Percentiles rank a stretch among this genome's conserved stretches.
phyloP scores from a whole-genome alignment of 2,329 filamentous ascomycete genomes.

The Penicillium sp. region DNA sequence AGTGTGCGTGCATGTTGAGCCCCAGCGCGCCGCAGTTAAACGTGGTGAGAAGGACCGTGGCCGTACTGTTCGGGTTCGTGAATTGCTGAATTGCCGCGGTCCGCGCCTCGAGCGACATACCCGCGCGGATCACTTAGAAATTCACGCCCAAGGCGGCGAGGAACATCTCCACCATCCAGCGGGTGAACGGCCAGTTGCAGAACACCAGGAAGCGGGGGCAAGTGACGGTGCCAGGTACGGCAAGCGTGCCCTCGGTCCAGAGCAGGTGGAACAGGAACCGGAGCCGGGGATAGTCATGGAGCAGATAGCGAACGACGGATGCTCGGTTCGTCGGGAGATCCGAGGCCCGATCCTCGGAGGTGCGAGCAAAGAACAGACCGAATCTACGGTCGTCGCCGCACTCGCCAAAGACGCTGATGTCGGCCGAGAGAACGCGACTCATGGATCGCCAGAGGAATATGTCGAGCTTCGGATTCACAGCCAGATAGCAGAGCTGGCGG shows the following conservation, averaged over 20 bases:
- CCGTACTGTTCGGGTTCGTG: background rate
- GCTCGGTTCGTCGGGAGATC: background rate
- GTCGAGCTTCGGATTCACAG: too few species aligned
- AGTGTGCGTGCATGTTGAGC: background rate
- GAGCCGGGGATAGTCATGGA: background rate
- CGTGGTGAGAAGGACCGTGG: background rate
- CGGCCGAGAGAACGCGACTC: too few species aligned
- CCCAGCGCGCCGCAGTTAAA: slow-evolving; percentile 1
- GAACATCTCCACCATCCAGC: slow-evolving; percentile 9
- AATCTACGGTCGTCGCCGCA: too few species aligned
- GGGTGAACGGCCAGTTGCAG: background rate
- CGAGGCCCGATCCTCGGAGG: background rate
- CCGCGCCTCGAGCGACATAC: background rate
- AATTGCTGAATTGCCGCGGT: background rate
- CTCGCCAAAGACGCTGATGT: too few species aligned
- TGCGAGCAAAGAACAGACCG: background rate
- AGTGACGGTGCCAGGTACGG: background rate
- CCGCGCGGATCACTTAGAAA: background rate
- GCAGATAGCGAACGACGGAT: background rate
- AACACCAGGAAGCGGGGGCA: background rate
- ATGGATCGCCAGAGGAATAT: too few species aligned
- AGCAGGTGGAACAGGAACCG: background rate
- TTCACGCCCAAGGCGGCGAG: background rate
- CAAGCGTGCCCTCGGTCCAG: background rate
- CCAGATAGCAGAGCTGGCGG: too few species aligned